Base-by-base conservation (phyloP, 176 grass and related monocot genomes). In the Oropetium thomaeum region DNA sequence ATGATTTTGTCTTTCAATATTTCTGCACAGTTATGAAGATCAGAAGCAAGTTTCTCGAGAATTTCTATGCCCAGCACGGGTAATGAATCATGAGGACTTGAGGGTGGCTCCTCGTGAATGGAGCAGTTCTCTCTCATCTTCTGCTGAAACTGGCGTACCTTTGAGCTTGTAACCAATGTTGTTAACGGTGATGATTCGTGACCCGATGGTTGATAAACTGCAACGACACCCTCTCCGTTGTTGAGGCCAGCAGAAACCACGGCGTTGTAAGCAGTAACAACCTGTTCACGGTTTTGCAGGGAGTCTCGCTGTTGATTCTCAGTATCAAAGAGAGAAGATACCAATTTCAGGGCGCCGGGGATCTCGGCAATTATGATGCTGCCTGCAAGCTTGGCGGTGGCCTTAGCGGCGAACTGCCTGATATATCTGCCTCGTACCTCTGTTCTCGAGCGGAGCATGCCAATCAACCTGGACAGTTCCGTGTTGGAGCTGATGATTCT, bases 221-320 rank as follows among this genome's bases (percentile, higher is more conserved):
- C 12, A 13, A 14, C 42, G 10, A 44, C 42, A 44, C 1, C 3
- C 1, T 11, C 11, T 2, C 11, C 42, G 3, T 1, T 14, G 8
- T 1, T 14, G 8, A 14, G 2, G 7, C 5, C 5, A 8, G 2
- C 11, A 1, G 2, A n/a, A n/a, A n/a, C 12, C 1, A 12, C 3
- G 12, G 34, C 0, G 16, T 14, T 13, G 0, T 38, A 15, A 22
- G 47, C 0, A 3, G 12, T 20, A 10, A 27, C 19, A 10, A 27
- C 19, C 38, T 40, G 38, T 40, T 3, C 38, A 40, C 2, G 38
- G 38, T 40, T 40, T 40, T 8, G 38, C 38, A 40, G 38, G 38
- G 38, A 5, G 4, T 4, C 38, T 3, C 10, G 38, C 38, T 44
- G 42, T 14, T 44, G 42, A 44, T 32, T 17, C 13, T 15, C 2